phyloP scores from a whole-genome alignment of 23 red algal genomes.

The Cyanidioschyzon merolae region DNA sequence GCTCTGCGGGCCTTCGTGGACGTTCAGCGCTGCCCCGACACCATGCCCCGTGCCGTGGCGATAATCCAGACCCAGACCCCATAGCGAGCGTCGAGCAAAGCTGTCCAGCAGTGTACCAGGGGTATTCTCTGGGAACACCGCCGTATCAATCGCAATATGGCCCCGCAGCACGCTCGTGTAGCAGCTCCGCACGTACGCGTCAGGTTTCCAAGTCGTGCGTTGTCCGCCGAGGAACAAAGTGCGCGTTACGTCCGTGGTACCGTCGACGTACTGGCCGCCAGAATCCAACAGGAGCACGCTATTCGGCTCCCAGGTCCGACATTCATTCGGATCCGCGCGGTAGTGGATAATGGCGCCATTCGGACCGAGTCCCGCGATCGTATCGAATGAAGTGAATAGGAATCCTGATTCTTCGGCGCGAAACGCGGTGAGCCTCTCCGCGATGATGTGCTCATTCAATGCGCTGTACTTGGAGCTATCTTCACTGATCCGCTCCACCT shows the following conservation, averaged over 20 bases:
- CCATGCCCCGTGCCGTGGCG: conserved; percentile 94
- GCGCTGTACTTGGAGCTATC: not conserved
- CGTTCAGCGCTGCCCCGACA: conserved; percentile 78
- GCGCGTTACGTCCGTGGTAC: conserved; percentile 91
- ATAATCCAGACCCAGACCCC: conserved; percentile 86
- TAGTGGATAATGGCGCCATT: conserved; percentile 98
- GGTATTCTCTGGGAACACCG: conserved; percentile 80
- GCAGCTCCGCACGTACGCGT: conserved; percentile 38
- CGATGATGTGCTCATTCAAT: conserved; percentile 50
- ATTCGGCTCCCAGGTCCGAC: conserved; percentile 20
- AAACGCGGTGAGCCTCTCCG: conserved; percentile 39
- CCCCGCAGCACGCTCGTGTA: conserved; percentile 66
- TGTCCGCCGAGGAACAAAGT: conserved; percentile 72
- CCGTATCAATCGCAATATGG: conserved; percentile 69
- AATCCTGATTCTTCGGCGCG: conserved; percentile 46
- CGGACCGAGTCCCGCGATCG: conserved; percentile 64
- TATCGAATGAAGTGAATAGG: conserved; percentile 54
- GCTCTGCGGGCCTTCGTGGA: conserved; percentile 93
- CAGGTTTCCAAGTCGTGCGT: conserved; percentile 16
- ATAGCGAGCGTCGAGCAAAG: conserved; percentile 59
- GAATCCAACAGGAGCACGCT: conserved; percentile 80
- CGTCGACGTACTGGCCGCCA: conserved; percentile 87
- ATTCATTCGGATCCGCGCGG: conserved; percentile 14
- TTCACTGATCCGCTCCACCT: not conserved
- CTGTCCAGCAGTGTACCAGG: conserved; percentile 64